These are phyloP conservation scores for Collybia sp. DNA, from an alignment of 768 basidiomycete species.

Conservation along the genomic window DNA sequence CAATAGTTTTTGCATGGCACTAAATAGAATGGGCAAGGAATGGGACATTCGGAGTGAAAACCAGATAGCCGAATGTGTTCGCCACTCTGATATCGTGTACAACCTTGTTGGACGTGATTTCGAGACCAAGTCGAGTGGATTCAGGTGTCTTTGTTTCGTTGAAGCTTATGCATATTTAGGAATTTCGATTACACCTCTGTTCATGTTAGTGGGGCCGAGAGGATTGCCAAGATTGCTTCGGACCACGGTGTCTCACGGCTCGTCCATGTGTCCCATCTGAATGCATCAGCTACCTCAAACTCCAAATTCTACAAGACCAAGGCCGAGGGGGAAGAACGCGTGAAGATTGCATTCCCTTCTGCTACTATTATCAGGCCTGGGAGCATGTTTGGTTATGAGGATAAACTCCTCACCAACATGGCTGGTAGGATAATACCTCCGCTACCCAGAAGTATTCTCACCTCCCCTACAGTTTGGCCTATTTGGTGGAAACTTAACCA, in stretches of 20 bases:
- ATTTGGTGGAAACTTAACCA: constrained; percentile 94
- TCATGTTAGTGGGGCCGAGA: constrained; percentile 76
- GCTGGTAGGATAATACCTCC: constrained; percentile 56
- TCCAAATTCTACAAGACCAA: constrained; percentile 89
- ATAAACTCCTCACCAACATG: constrained; percentile 89
- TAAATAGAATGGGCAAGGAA: constrained; percentile 50
- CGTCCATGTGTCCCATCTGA: constrained; percentile 93
- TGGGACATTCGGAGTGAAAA: constrained; percentile 91
- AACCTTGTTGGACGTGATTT: constrained; percentile 93
- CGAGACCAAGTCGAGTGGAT: constrained; percentile 77
- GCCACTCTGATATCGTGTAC: constrained; percentile 95
- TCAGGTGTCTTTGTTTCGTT: constrained; percentile 1
- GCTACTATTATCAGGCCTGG: constrained; percentile 89
- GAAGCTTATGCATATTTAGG: constrained; percentile 35
- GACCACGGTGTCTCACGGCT: constrained; percentile 77
- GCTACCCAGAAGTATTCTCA: constrained; percentile 7
- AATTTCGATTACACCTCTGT: constrained; percentile 85
- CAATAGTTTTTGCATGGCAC: background rate
- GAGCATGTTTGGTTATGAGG: constrained; percentile 90
- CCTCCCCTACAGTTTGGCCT: constrained; percentile 63
- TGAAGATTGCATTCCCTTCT: constrained; percentile 75
- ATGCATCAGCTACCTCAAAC: constrained; percentile 73
- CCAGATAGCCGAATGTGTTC: constrained; percentile 89
- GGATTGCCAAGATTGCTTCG: constrained; percentile 81
- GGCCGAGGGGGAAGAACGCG: constrained; percentile 83